Evolutionary conservation across 495 filamentous ascomycete genomes (phyloP).

Genomic region (Hypomontagnella monticulosa): DNA sequence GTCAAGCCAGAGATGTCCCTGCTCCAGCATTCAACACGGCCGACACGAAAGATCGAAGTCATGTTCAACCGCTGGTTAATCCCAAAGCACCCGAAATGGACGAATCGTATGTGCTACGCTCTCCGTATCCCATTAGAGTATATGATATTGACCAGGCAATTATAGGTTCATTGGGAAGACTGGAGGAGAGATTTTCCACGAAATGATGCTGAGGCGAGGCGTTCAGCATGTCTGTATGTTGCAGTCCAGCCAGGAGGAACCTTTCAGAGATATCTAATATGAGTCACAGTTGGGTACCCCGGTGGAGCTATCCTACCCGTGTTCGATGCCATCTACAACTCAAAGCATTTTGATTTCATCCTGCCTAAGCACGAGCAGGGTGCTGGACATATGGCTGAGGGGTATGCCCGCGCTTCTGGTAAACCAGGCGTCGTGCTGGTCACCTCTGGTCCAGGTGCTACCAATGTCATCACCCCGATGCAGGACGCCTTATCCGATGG

Average conservation of each 20-base stretch:
- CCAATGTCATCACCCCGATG: constrained; percentile 82
- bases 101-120: constrained; percentile 66
- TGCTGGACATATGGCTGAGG: constrained; percentile 83
- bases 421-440: constrained; percentile 82
- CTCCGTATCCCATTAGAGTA: constrained; percentile 20
- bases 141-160: constrained; percentile 45
- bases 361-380: constrained; percentile 83
- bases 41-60: constrained; percentile 54
- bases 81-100: constrained; percentile 73
- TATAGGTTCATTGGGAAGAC: constrained; percentile 89
- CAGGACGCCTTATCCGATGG: constrained; percentile 82
- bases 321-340: constrained; percentile 85
- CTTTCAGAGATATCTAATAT: constrained; percentile 45
- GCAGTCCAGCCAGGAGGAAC: constrained; percentile 17
- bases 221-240: constrained; percentile 92
- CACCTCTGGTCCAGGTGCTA: constrained; percentile 81
- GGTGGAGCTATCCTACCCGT: constrained; percentile 86
- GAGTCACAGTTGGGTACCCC: constrained; percentile 69
- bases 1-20: constrained; percentile 61
- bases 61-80: constrained; percentile 77
- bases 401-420: constrained; percentile 78
- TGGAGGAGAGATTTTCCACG: constrained; percentile 97
- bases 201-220: constrained; percentile 94
- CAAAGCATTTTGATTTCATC: constrained; percentile 81
- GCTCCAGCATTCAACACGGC: constrained; percentile 74